phyloP scores from a whole-genome alignment of 371 early-diverging fungal genomes.

The Amoeboaphelidium protococcarum region DNA sequence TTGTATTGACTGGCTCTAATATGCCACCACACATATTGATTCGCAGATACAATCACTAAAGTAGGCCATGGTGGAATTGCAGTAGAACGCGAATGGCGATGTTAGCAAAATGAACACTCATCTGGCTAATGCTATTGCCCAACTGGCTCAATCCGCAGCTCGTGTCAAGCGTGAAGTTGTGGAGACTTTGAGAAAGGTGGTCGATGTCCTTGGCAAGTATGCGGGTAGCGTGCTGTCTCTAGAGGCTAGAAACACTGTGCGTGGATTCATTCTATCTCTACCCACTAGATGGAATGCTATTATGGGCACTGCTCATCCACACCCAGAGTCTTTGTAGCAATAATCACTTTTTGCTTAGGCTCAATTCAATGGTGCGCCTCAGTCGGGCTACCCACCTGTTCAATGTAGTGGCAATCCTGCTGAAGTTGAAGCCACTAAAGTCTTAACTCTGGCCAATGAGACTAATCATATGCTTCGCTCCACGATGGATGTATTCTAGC shows the following conservation, averaged over 20 bases:
- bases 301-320: background rate
- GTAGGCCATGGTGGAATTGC: background rate
- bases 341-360: background rate
- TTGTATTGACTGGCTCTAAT: background rate
- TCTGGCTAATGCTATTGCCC: too few relatives aligned
- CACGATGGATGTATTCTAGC: background rate
- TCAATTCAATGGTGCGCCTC: background rate
- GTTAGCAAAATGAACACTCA: too few relatives aligned
- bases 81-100: constrained; percentile 13
- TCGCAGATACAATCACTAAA: background rate
- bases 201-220: constrained; percentile 58
- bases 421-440: background rate
- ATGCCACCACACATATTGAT: background rate
- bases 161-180: constrained; percentile 61
- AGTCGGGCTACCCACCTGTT: background rate
- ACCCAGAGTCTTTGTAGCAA: background rate
- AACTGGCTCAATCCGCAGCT: too few relatives aligned
- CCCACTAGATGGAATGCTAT: constrained; percentile 40
- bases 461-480: background rate
- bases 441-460: background rate
- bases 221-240: constrained; percentile 63
- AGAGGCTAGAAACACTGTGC: constrained; percentile 49
- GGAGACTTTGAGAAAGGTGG: constrained; percentile 55
- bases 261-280: constrained; percentile 53
- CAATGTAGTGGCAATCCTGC: background rate